A percentile compares a stretch with the other conserved stretches of the same genome.
phyloP scores from a whole-genome alignment of 495 filamentous ascomycete species.

The Coniosporium apollinis region DNA sequence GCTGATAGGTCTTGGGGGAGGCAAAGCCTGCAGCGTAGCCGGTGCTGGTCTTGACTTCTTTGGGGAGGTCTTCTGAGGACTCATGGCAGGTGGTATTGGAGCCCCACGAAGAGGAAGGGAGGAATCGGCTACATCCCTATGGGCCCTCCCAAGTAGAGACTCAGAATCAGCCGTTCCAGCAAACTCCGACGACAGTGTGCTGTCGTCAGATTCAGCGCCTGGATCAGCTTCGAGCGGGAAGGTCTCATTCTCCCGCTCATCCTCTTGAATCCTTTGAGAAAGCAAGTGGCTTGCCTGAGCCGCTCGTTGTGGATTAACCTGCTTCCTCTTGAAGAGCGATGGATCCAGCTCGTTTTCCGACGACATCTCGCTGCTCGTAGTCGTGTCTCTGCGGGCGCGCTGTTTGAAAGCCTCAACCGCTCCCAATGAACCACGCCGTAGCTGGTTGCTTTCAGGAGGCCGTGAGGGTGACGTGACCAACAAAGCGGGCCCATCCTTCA shows the following conservation, averaged over 20 bases:
- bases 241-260: constrained; percentile 20
- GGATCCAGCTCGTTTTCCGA: constrained; percentile 75
- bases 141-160: constrained; percentile 35
- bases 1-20: constrained; percentile 81
- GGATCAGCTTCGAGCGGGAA: too few species aligned
- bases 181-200: constrained; percentile 51
- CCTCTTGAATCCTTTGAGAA: constrained; percentile 26
- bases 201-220: constrained; percentile 46
- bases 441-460: constrained; percentile 25
- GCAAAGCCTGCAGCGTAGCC: constrained; percentile 55
- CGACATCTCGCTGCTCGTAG: constrained; percentile 82
- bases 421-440: constrained; percentile 58
- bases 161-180: constrained; percentile 45
- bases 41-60: constrained; percentile 43
- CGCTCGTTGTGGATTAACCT: constrained; percentile 33
- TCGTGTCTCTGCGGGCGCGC: constrained; percentile 63
- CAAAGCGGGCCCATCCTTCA: constrained; percentile 25
- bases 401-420: constrained; percentile 58
- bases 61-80: constrained; percentile 29
- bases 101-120: too few species aligned
- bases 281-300: constrained; percentile 34
- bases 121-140: too few species aligned
- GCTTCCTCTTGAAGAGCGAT: constrained; percentile 44
- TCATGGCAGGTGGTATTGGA: constrained; percentile 17
- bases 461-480: constrained; percentile 28